Evolutionary conservation across 2,329 filamentous ascomycete species (phyloP).

Genomic region (Colletotrichum tofieldiae): DNA sequence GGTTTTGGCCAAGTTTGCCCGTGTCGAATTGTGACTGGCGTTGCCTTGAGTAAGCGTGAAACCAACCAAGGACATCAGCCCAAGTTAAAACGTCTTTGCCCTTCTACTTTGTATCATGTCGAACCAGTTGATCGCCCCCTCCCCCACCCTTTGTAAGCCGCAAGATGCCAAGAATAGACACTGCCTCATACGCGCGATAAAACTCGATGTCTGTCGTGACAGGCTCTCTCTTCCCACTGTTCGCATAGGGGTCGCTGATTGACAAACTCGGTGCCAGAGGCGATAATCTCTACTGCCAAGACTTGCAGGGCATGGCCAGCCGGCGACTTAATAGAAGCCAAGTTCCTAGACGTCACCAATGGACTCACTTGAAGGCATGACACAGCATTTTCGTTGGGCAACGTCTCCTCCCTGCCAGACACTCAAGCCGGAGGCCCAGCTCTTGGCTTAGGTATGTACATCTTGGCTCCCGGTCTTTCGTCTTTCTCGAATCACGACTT

Average conservation of each 20-base stretch:
- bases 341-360: background rate
- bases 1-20: constrained; percentile 13
- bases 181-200: background rate
- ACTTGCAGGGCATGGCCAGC: background rate
- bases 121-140: background rate
- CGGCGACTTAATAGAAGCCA: background rate
- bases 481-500: background rate
- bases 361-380: background rate
- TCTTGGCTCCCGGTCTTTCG: background rate
- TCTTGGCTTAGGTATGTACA: background rate
- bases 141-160: background rate
- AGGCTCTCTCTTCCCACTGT: background rate
- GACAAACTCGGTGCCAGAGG: background rate
- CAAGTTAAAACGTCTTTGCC: constrained; percentile 9
- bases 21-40: constrained; percentile 4
- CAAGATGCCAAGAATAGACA: background rate
- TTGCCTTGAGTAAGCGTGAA: constrained; percentile 25
- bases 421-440: too few relatives aligned
- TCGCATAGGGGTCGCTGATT: background rate
- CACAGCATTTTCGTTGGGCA: background rate
- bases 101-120: background rate
- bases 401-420: background rate
- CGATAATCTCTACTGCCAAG: background rate
- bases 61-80: constrained; percentile 7
- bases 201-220: background rate